Conservation (phyloP, 805 yeast species). For the Starmerella khaoyaiensis region DNA sequence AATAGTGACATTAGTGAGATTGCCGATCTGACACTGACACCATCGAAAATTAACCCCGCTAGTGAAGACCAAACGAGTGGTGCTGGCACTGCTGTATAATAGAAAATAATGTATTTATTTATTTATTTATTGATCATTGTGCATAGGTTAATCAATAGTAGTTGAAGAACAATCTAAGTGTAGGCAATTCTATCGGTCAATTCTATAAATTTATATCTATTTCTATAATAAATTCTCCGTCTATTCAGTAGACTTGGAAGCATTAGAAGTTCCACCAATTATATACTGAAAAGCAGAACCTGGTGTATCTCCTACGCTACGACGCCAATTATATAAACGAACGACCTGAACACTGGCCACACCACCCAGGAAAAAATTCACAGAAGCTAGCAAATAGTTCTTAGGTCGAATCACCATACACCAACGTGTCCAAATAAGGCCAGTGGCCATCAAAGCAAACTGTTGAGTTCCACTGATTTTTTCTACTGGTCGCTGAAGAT, state of each 20-base stretch:
- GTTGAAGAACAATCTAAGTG: too few relatives aligned
- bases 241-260: too few relatives aligned
- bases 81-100: too few relatives aligned
- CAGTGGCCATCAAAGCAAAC: conserved; percentile 76
- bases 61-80: too few relatives aligned
- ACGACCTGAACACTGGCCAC: conserved; percentile 77
- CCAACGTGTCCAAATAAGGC: conserved; percentile 97
- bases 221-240: too few relatives aligned
- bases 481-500: conserved; percentile 81
- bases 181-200: too few relatives aligned
- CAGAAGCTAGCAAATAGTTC: conserved; percentile 77
- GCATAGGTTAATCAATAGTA: too few relatives aligned
- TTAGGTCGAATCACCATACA: conserved; percentile 84
- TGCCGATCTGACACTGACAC: conserved; percentile 15
- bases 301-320: conserved; percentile 47
- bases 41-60: neutral
- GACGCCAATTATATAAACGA: conserved; percentile 60
- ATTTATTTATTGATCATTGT: too few relatives aligned
- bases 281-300: conserved; percentile 47
- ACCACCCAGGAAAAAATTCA: conserved; percentile 80
- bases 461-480: conserved; percentile 82
- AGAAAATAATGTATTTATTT: too few relatives aligned
- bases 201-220: too few relatives aligned
- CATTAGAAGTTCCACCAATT: conserved; percentile 18
- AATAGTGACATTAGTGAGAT: conserved; percentile 7